These are phyloP conservation scores for Luvunga scandens DNA, from an alignment of 345 rosid genomes.

Conservation along the genomic window DNA sequence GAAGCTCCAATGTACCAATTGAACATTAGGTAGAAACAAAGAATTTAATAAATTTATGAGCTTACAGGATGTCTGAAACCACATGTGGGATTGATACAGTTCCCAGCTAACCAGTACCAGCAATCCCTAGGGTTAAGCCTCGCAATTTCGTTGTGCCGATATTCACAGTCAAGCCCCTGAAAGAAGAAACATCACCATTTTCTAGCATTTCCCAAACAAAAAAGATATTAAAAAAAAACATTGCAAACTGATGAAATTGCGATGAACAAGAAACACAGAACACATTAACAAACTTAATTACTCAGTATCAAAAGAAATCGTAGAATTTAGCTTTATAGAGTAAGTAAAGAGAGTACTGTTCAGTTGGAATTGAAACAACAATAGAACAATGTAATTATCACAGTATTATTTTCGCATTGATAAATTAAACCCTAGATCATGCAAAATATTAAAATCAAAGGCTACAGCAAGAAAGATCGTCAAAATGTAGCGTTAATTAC, in stretches of 20 bases:
- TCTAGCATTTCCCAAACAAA: neutral
- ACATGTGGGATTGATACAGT: constrained; percentile 53
- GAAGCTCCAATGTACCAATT: neutral
- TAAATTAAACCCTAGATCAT: neutral
- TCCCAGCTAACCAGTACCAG: constrained; percentile 67
- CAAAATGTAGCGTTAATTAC: neutral
- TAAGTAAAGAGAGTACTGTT: too few species aligned
- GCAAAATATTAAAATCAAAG: neutral
- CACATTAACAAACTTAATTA: neutral
- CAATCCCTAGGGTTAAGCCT: constrained; percentile 70
- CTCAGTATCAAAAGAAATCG: neutral
- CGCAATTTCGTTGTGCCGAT: constrained; percentile 58
- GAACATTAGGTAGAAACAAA: neutral
- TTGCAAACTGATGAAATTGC: neutral
- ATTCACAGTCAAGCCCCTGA: constrained; percentile 66
- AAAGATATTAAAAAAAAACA: neutral
- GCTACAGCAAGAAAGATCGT: constrained; percentile 11
- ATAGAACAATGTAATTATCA: too few species aligned
- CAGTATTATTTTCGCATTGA: too few species aligned
- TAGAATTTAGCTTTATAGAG: neutral
- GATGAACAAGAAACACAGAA: neutral
- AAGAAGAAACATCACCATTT: neutral
- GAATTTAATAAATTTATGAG: constrained; percentile 6
- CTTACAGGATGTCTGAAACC: constrained; percentile 67
- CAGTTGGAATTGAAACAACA: neutral